These are phyloP conservation scores for Boletus eberwhitei DNA, from an alignment of 768 basidiomycete species.

Conservation along the genomic window DNA sequence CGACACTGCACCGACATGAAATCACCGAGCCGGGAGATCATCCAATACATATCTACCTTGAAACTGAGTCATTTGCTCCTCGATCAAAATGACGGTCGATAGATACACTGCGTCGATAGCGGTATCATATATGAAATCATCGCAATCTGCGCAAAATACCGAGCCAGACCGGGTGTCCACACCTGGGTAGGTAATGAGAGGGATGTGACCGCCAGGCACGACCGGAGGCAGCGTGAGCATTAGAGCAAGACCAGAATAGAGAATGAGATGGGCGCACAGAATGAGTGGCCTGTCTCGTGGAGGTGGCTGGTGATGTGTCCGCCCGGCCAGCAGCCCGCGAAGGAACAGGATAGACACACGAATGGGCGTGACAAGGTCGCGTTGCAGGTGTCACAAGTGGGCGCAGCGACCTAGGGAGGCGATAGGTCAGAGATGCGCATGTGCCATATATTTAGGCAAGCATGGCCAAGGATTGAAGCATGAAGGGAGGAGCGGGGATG, in stretches of 20 bases:
- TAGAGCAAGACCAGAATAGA: background rate
- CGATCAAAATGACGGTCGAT: slow-evolving; percentile 45
- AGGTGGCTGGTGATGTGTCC: slow-evolving; percentile 61
- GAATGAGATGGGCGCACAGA: slow-evolving; percentile 49
- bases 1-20: slow-evolving; percentile 24
- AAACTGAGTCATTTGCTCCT: slow-evolving; percentile 61
- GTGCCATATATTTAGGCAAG: background rate
- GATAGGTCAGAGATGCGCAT: background rate
- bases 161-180: slow-evolving; percentile 72
- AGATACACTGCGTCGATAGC: slow-evolving; percentile 46
- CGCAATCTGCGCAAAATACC: slow-evolving; percentile 70
- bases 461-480: background rate
- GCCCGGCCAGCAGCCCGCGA: slow-evolving; percentile 64
- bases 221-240: background rate
- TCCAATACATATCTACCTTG: slow-evolving; percentile 30
- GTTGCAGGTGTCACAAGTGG: slow-evolving; percentile 61
- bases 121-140: slow-evolving; percentile 69
- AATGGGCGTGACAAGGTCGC: slow-evolving; percentile 59
- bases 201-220: background rate
- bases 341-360: slow-evolving; percentile 70
- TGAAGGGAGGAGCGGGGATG: background rate
- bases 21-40: background rate
- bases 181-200: slow-evolving; percentile 40
- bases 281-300: slow-evolving; percentile 51
- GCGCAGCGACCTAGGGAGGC: slow-evolving; percentile 45